Evolutionary conservation across 208 protist species (phyloP), one percentile per base, ranked within the genome.

Genomic region (Leishmania gerbilli): DNA sequence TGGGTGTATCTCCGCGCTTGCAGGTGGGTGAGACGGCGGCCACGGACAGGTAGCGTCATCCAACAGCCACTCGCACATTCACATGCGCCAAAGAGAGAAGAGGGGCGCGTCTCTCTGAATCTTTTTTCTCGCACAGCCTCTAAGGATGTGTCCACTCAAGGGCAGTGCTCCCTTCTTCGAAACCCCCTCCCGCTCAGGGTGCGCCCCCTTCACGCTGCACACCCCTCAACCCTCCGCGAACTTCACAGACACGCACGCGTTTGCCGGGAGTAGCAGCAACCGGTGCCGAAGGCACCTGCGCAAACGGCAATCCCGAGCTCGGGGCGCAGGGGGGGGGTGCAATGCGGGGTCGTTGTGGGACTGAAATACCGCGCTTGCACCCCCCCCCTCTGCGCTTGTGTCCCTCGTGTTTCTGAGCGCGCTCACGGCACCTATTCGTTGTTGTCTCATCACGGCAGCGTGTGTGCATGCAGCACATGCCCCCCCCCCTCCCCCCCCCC

Each of bases 1-100:
- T 49, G 45, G 45, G 24, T 84, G 71, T 55, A 56, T 58, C 62
- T 76, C 53, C 31, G 64, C 74, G 56, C 51, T 40, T n/a, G 69
- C 51, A n/a, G 47, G 31, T 51, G 58, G 58, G 58, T 34, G 27
- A 27, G 27, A 31, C 24, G 21, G 55, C 8, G 24, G 17, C 24
- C 55, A 58, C 24, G 55, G 21, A 58, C 17, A 58, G 55, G 8
- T 24, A 7, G 21, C 55, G 55, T 24, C 55, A 27, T 21, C 8
- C 58, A 64, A 64, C 21, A 64, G 21, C 19, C 58, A 64, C 58
- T 27, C n/a, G 58, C 58, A 11, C 58, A 64, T 31, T 8, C 11
- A 3, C 0, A 64, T 31, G 58, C 27, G n/a, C 58, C 19, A 34
- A 21, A 55, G 9, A 64, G n/a, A 64, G 58, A 15, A 31, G 15